phyloP scores from a whole-genome alignment of 192 early-diverging fungal species.

The Lobulomyces angularis region DNA sequence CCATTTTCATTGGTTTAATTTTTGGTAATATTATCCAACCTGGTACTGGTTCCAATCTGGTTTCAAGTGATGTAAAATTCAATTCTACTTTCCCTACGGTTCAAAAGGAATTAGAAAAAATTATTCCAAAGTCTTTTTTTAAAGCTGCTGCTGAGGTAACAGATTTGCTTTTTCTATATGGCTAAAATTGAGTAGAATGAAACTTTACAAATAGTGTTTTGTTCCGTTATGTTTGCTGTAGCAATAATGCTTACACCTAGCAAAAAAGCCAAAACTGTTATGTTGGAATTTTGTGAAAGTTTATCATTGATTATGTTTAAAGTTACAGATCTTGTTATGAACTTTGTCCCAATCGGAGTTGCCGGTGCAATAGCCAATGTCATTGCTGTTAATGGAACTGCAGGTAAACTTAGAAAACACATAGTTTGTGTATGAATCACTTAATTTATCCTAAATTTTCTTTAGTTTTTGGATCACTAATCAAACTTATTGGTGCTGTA shows the following conservation, averaged over 20 bases:
- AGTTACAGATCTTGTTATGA: constrained; percentile 42
- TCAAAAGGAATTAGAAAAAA: constrained; percentile 40
- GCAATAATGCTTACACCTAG: constrained; percentile 41
- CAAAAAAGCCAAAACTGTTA: no score
- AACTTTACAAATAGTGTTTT: constrained; percentile 48
- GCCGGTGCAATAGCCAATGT: constrained; percentile 43
- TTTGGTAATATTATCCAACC: constrained; percentile 51
- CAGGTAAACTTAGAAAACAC: no score
- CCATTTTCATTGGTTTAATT: constrained; percentile 52
- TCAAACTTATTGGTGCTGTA: constrained; percentile 53
- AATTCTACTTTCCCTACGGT: not conserved
- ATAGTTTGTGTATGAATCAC: no score
- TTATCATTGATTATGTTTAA: constrained; percentile 1
- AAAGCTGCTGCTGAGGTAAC: constrained; percentile 16
- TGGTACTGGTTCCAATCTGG: constrained; percentile 35
- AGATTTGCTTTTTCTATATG: not conserved
- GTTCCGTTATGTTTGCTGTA: constrained; percentile 50
- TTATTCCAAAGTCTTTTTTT: constrained; percentile 51
- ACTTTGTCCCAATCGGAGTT: constrained; percentile 59
- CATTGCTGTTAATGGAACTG: constrained; percentile 44
- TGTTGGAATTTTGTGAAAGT: no score
- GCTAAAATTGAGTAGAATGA: no score
- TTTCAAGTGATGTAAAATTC: not conserved
- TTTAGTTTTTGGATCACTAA: constrained; percentile 40
- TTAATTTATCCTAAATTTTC: no score